These are phyloP conservation scores for Alternaria sp. DNA, from an alignment of 2,329 filamentous ascomycete genomes.

Conservation along the genomic window DNA sequence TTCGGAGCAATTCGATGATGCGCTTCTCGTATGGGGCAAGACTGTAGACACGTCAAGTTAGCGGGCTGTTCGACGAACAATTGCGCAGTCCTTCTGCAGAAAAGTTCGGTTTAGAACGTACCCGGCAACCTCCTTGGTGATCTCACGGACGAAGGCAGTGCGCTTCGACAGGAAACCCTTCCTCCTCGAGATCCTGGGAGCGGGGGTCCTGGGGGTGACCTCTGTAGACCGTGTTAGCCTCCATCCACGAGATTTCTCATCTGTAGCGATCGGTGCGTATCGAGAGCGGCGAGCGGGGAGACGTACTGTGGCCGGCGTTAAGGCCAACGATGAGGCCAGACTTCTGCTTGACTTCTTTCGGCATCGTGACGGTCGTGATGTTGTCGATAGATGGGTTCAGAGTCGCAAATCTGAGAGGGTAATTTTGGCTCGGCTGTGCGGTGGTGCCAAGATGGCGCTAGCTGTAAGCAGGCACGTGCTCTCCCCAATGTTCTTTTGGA, in stretches of 20 bases:
- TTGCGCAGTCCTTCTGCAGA: neutral
- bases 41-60: conserved; percentile 20
- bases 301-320: conserved; percentile 72
- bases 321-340: conserved; percentile 64
- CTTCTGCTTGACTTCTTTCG: conserved; percentile 62
- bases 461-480: conserved; percentile 23
- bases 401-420: conserved; percentile 15
- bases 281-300: conserved; percentile 23
- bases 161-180: conserved; percentile 98
- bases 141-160: conserved; percentile 94
- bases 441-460: conserved; percentile 26
- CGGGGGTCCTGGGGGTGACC: conserved; percentile 60
- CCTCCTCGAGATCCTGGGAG: conserved; percentile 66
- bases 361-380: conserved; percentile 54
- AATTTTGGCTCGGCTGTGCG: conserved; percentile 30
- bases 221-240: conserved; percentile 47
- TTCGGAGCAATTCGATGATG: conserved; percentile 98
- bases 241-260: conserved; percentile 17
- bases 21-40: conserved; percentile 78
- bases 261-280: conserved; percentile 15
- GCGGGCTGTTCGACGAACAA: neutral
- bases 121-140: conserved; percentile 98
- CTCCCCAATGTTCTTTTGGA: neutral
- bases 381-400: conserved; percentile 36
- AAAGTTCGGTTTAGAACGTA: conserved; percentile 57